Evolutionary conservation across 768 basidiomycete genomes (phyloP), one percentile per base, ranked within the genome.

Genomic region (Hysterangium stoloniferum): DNA sequence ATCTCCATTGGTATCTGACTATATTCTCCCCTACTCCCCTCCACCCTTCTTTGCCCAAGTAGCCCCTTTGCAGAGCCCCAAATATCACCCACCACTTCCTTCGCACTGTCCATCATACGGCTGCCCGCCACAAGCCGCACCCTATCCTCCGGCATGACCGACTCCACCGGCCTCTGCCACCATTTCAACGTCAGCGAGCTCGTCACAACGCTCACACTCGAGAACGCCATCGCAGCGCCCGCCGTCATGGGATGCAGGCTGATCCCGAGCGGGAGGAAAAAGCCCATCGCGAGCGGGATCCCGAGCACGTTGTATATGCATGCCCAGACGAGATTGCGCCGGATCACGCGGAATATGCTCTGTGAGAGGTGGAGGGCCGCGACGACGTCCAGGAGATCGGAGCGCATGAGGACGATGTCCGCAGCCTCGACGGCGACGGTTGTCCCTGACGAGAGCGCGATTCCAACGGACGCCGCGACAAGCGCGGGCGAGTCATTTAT

Each of bases 401-500:
- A 90, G 46, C 90, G 86, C 89, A 98, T 97, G 53, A 99, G 82
- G 15, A 99, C 94, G 52, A 98, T 84, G 66, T 98, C 96, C 12
- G 96, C 96, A 0, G 96, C 96, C 71, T 98, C 96, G 45, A 99
- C 86, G 8, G 96, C 96, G 37, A 99, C 91, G 4, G 92, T 95
- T 15, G 96, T 94, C 28, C 96, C 96, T 3, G 92, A 88, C 9
- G 90, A 94, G 4, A 99, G 79, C 1, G 96, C 96, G 53, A 99
- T 94, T 35, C 96, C 96, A 20, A 99, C 89, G 1, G 92, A 90
- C 1, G 95, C 90, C 4, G 91, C 93, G 13, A 93, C 94, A 2
- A 99, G 82, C 11, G 95, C 96, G 1, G 94, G 95, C 2, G 95
- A 97, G 64, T 99, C 96, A 64, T 99, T 98, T 71, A 98, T 96